Base-by-base conservation (phyloP, 2,329 filamentous ascomycete species). In the Xylariaceae sp. region DNA sequence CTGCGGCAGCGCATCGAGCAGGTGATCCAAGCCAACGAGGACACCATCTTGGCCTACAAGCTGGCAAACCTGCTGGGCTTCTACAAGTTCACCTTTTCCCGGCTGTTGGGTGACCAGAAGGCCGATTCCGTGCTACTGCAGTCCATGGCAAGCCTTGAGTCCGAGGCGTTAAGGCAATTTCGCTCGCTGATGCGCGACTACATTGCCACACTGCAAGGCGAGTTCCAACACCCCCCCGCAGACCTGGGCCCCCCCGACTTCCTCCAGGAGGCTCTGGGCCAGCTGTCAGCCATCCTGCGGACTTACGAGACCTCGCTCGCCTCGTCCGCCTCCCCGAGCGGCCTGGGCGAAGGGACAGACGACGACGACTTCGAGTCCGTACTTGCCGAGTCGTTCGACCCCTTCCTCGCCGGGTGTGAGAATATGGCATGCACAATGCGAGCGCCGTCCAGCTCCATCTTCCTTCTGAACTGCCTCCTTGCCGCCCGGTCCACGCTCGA, bases 1-100 rank as follows among this genome's bases (percentile, higher is more conserved):
- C 64, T 97, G n/a, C 81, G 85, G 17, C 89, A 96, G 60, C 76
- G 90, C 21, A 80, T 94, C 36, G 89, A 96, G 60, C 85, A 97
- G 54, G 85, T 94, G 14, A 83, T 97, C 12, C 88, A 94, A 53
- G 85, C 85, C 44, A 90, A 95, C 59, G 89, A 96, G 52, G 89
- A 97, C 43, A 83, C 83, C 1, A 86, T 94, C 14, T 69, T 88
- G 34, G 83, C 88, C 23, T 98, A 95, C 67, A 92, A 88, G 59
- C 79, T 97, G 28, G 82, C 87, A 9, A 96, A 94, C 52, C 70
- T 98, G 2, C 73, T 97, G 29, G 81, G 78, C 28, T 98, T 98
- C 64, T 98, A 98, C 64, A 81, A 78, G 19, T 73, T 78, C 46
- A 96, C 89, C 1, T 96, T 97, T 59, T 68, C 78, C 12, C 90